Conservation (phyloP, 768 basidiomycete species). For the Mycena pura region DNA sequence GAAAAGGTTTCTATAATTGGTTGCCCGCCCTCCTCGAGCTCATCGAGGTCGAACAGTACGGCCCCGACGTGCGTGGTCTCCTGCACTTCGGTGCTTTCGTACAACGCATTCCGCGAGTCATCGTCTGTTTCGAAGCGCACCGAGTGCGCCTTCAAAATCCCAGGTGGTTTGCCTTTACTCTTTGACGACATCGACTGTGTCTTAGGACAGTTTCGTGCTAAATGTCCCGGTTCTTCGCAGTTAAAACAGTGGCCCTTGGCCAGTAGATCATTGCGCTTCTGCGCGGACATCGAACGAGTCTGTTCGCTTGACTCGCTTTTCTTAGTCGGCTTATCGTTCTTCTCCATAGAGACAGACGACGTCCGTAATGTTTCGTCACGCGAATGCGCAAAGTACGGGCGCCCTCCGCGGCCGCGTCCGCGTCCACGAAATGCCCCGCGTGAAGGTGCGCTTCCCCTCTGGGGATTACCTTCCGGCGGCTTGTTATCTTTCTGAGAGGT, state of each 20-base stretch:
- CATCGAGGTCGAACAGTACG: background rate
- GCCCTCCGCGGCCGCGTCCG: background rate
- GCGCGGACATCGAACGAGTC: background rate
- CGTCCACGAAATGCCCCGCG: background rate
- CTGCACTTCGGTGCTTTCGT: background rate
- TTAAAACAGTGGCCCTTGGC: conserved; percentile 36
- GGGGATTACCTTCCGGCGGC: too few species aligned
- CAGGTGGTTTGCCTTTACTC: conserved; percentile 4
- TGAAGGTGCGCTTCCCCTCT: too few species aligned
- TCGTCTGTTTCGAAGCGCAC: background rate
- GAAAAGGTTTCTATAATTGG: background rate
- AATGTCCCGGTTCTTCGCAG: conserved; percentile 36
- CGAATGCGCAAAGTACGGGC: background rate
- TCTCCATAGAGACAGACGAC: background rate
- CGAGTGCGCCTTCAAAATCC: background rate
- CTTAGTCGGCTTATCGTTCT: background rate
- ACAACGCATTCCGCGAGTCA: background rate
- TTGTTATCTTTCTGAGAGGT: too few species aligned
- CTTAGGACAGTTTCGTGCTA: conserved; percentile 22
- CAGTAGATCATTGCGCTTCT: conserved; percentile 18
- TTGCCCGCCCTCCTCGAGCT: conserved; percentile 7
- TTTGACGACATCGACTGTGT: background rate
- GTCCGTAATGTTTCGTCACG: background rate
- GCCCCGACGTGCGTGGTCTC: background rate
- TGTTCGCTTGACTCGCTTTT: too few species aligned